Evolutionary conservation across 2,329 filamentous ascomycete species (phyloP).

Genomic region (Penicillium concentricum): DNA sequence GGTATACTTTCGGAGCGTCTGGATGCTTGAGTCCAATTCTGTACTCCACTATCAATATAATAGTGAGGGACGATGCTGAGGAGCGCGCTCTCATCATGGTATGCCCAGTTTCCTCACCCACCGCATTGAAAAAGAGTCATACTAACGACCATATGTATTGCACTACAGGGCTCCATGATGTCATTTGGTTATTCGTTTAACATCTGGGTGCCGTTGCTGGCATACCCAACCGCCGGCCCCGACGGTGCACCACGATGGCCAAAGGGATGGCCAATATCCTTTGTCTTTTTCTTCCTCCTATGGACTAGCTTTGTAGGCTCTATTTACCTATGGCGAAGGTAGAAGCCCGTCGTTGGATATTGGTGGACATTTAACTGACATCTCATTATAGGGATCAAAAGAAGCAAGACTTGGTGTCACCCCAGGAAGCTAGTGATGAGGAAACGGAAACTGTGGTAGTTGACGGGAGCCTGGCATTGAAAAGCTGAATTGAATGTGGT

Average conservation of each 20-base stretch:
- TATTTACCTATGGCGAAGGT: constrained; percentile 22
- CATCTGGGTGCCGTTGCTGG: constrained; percentile 47
- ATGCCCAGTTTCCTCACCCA: not conserved
- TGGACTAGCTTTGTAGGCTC: constrained; percentile 36
- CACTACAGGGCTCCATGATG: constrained; percentile 45
- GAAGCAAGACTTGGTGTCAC: not conserved
- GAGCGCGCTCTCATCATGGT: constrained; percentile 41
- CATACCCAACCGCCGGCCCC: constrained; percentile 45
- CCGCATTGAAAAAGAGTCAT: not conserved
- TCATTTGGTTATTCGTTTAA: constrained; percentile 49
- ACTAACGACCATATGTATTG: not conserved
- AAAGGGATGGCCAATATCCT: constrained; percentile 50
- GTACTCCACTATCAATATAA: constrained; percentile 47
- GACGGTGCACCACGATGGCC: constrained; percentile 49
- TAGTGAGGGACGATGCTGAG: constrained; percentile 42
- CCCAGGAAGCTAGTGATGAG: constrained; percentile 7
- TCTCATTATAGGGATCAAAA: constrained; percentile 3
- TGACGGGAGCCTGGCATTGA: not conserved
- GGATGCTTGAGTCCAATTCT: constrained; percentile 45
- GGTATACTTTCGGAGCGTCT: constrained; percentile 43
- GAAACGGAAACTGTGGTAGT: constrained; percentile 16
- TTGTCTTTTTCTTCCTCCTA: constrained; percentile 48
- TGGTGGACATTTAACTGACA: not conserved
- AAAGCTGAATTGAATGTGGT: not conserved
- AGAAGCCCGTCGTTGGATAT: not conserved